Evolutionary conservation across 1,284 basidiomycete species (phyloP).

Genomic region (Dichomitus squalens): DNA sequence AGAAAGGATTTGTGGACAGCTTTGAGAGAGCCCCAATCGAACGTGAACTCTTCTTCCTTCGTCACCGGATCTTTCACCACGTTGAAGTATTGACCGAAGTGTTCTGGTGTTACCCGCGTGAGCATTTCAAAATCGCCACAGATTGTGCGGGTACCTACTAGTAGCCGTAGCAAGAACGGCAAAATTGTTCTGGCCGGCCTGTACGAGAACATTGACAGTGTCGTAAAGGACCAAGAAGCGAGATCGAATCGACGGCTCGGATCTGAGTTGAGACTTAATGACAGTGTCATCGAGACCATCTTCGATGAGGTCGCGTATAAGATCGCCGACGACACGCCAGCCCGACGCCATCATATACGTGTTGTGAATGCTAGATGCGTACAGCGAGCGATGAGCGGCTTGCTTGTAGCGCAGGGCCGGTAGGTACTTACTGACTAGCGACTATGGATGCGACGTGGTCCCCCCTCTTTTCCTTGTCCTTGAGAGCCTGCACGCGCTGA

Average conservation of each 20-base stretch:
- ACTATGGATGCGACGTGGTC: constrained; percentile 54
- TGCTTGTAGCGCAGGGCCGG: not conserved
- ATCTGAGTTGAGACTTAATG: constrained; percentile 52
- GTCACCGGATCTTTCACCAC: constrained; percentile 38
- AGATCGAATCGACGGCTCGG: constrained; percentile 49
- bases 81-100: constrained; percentile 71
- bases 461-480: not conserved
- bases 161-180: constrained; percentile 65
- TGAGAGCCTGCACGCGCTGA: not conserved
- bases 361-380: constrained; percentile 64
- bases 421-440: constrained; percentile 51
- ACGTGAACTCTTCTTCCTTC: constrained; percentile 45
- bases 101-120: constrained; percentile 45
- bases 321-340: constrained; percentile 67
- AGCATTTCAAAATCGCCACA: too few relatives aligned
- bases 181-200: constrained; percentile 61
- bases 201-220: constrained; percentile 57
- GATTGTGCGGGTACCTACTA: constrained; percentile 43
- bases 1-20: constrained; percentile 71
- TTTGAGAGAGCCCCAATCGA: constrained; percentile 63
- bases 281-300: constrained; percentile 55
- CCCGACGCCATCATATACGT: constrained; percentile 74
- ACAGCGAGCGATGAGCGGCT: not conserved
- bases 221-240: constrained; percentile 68
- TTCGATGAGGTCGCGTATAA: constrained; percentile 52